phyloP scores from a whole-genome alignment of 164 flowering plant genomes.

The Tetracentron sinense region DNA sequence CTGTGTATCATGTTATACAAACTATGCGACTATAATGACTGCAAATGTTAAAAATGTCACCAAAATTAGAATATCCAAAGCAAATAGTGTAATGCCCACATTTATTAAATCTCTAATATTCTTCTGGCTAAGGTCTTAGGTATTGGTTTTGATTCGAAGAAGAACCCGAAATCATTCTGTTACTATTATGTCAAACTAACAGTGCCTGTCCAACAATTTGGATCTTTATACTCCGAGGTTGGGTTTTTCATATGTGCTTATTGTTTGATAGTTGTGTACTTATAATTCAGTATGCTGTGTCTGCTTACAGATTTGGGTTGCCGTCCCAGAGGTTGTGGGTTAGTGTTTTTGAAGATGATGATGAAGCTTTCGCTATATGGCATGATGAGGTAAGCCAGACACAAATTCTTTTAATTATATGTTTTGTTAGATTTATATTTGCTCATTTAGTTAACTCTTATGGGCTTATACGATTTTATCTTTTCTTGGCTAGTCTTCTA shows the following conservation, averaged over 20 bases:
- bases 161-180: too few relatives aligned
- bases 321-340: conserved; percentile 82
- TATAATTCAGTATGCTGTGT: background rate
- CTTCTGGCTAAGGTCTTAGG: too few relatives aligned
- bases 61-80: too few relatives aligned
- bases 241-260: background rate
- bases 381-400: conserved; percentile 55
- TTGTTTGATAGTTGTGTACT: background rate
- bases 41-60: too few relatives aligned
- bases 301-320: conserved; percentile 52
- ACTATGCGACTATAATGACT: too few relatives aligned
- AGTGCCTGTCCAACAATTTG: too few relatives aligned
- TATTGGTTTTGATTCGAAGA: too few relatives aligned
- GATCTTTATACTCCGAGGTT: background rate
- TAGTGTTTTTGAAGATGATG: conserved; percentile 87
- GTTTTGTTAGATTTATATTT: background rate
- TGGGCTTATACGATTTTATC: background rate
- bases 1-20: too few relatives aligned
- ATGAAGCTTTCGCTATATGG: conserved; percentile 90
- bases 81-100: too few relatives aligned
- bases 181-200: too few relatives aligned
- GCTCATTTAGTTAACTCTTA: background rate
- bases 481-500: background rate
- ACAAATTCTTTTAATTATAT: background rate
- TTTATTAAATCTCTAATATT: too few relatives aligned